These are phyloP conservation scores for Pseudonitzschia multiseries DNA, from an alignment of 108 stramenopile species.

Conservation along the genomic window DNA sequence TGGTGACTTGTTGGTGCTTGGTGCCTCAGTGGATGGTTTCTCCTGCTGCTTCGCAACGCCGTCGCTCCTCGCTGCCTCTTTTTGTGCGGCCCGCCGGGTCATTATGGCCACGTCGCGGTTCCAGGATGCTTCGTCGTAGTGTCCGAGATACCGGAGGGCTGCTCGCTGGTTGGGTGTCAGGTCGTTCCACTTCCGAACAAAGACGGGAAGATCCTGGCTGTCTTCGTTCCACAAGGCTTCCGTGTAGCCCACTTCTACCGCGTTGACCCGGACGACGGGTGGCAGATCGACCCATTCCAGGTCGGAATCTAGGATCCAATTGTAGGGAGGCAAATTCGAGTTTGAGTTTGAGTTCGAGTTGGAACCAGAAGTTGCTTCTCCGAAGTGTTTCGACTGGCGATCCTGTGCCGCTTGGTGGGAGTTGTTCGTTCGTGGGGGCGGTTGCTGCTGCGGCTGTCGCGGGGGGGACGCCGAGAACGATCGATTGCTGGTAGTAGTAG, in stretches of 20 bases:
- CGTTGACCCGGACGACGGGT: neutral
- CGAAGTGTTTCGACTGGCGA: neutral
- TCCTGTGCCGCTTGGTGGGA: neutral
- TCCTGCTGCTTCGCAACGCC: too few species aligned
- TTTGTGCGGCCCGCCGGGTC: neutral
- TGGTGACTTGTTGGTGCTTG: too few species aligned
- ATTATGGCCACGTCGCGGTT: neutral
- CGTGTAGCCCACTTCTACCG: neutral
- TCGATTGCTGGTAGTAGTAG: neutral
- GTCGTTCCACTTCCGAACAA: neutral
- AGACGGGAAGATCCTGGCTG: neutral
- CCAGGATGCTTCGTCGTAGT: neutral
- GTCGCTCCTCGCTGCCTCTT: too few species aligned
- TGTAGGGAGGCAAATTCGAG: neutral
- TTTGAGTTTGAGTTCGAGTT: neutral
- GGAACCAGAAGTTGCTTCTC: too few species aligned
- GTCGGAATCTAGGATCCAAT: constrained; percentile 6
- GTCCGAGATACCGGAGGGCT: neutral
- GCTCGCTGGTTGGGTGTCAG: neutral
- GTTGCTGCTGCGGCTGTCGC: too few species aligned
- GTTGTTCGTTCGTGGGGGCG: neutral
- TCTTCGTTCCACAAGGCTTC: neutral
- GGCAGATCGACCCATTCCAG: neutral
- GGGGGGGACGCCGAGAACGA: neutral
- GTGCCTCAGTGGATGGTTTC: too few species aligned